phyloP scores from a whole-genome alignment of 495 filamentous ascomycete genomes.

The Polyplosphaeria fusca region DNA sequence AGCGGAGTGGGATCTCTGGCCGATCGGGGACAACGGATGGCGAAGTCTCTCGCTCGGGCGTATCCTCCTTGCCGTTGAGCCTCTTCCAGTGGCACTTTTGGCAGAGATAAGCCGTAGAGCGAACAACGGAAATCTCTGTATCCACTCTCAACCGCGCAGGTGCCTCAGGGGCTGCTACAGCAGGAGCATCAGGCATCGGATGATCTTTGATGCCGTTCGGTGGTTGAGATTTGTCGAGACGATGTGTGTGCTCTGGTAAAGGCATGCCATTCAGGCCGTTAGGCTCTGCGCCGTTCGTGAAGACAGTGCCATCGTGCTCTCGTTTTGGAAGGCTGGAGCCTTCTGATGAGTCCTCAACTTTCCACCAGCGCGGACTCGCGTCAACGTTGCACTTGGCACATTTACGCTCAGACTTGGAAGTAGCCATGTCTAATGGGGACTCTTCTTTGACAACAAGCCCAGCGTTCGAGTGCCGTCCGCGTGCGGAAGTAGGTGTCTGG shows the following conservation, averaged over 20 bases:
- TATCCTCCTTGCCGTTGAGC: conserved; percentile 25
- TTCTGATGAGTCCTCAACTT: conserved; percentile 20
- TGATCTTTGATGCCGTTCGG: conserved; percentile 22
- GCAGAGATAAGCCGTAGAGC: conserved; percentile 30
- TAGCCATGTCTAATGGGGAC: conserved; percentile 12
- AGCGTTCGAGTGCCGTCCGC: conserved; percentile 26
- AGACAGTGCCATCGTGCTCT: conserved; percentile 6
- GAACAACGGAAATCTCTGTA: conserved; percentile 16
- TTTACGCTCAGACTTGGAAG: conserved; percentile 27
- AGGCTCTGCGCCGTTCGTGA: conserved; percentile 14
- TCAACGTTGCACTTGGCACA: conserved; percentile 55
- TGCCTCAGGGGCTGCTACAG: conserved; percentile 2
- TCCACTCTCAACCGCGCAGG: not conserved
- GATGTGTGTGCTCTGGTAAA: conserved; percentile 3
- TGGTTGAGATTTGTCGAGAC: not conserved
- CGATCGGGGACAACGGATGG: conserved; percentile 14
- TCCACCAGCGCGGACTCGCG: conserved; percentile 61
- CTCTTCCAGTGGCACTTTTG: conserved; percentile 42
- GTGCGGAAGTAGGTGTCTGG: conserved; percentile 25
- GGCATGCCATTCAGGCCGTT: not conserved
- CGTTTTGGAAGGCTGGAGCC: conserved; percentile 2
- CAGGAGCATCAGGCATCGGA: conserved; percentile 13
- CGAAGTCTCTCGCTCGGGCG: conserved; percentile 19
- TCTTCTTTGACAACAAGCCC: conserved; percentile 29
- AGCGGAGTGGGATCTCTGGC: conserved; percentile 26